Evolutionary conservation across 148 eudicot species (phyloP), one percentile per base, ranked within the genome.

Genomic region (Nepenthes gracilis): DNA sequence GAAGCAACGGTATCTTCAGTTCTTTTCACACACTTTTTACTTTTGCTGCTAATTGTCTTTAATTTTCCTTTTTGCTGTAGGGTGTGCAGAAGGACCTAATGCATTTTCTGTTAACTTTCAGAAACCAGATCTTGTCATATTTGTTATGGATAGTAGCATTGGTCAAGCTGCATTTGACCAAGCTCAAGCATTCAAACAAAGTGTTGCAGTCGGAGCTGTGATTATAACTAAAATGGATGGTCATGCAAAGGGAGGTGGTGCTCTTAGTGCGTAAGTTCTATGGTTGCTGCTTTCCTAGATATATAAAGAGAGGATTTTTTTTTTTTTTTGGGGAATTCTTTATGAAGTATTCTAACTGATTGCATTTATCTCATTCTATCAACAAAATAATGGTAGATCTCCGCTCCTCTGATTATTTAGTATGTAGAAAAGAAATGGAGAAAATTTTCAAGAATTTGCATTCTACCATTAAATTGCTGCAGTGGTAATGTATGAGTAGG

Each of bases 231-330:
- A 93, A 72, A 93, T 93, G 99, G 99, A 93, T 77, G 97, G 99
- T 57, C 99, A 89, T 81, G 99, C 95, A 35, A 93, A 93, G 81
- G 99, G 99, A 74, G 99, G 99, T 71, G 97, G 99, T 74, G 92
- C 96, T 66, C 86, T 93, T 72, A 93, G 99, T 80, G 99, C 99
- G 95, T 93, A 83, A 89, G 97, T 90, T 35, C 56, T 55, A 32
- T 5, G 10, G 23, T 43, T 64, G 7, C 12, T 45, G 43, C 6
- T 45, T 65, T 15, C 7, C 38, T 10, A 38, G 14, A 33, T 64
- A 13, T 49, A 49, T 6, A 10, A 11, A 49, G 2, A 5, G 53
- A 6, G 6, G 11, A 10, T 49, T 49, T 3, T 10, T 49, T 49
- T 2, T 10, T 10, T 6, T 49, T 49, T 11, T 49, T 49, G 53